Evolutionary conservation across 2,329 filamentous ascomycete species (phyloP), one percentile per base, ranked within the genome.

Genomic region (Colletotrichum simmondsii): DNA sequence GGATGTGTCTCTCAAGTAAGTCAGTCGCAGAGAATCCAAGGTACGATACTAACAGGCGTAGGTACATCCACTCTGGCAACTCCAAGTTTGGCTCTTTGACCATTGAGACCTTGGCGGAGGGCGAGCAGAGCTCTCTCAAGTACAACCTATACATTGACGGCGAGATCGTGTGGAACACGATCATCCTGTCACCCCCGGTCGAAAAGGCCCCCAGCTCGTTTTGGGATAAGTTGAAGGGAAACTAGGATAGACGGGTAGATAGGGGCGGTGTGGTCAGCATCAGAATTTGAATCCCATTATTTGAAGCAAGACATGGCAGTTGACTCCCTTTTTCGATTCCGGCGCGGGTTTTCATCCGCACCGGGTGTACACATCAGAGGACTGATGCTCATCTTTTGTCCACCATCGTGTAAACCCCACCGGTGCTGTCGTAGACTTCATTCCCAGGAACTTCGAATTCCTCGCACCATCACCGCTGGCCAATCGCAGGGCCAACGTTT

Each of bases 71-170:
- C 2, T 90, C 92, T 71, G 96, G 96, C 1, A 95, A 95, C 78
- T 95, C 92, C 74, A 98, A 98, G 81, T 96, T 98, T 81, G 95
- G 95, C 1, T 90, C 92, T 0, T 87, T 97, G 32, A 94, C 94
- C 26, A 95, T 99, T 74, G 91, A 92, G 73, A 91, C 91, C 68
- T 88, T 90, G 5, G 86, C 89, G 2, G 87, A 88, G 11, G 89
- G 89, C 53, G 89, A 91, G 73, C 91, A 92, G 81, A 95, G 93
- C 78, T 89, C 92, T 53, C 85, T 99, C 46, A 92, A 92, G 59
- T 98, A 98, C 79, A 89, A 91, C 4, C 85, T 98, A 2, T 98
- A 93, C 79, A 88, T 98, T 22, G 93, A 98, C 80, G 96, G 95
- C 2, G 83, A 89, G 56, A 92, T 96, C 80, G 87, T 87, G 2